Evolutionary conservation across 1,139 yeast species (phyloP), one percentile per base, ranked within the genome.

Genomic region (Blastobotrys petasosporus): DNA sequence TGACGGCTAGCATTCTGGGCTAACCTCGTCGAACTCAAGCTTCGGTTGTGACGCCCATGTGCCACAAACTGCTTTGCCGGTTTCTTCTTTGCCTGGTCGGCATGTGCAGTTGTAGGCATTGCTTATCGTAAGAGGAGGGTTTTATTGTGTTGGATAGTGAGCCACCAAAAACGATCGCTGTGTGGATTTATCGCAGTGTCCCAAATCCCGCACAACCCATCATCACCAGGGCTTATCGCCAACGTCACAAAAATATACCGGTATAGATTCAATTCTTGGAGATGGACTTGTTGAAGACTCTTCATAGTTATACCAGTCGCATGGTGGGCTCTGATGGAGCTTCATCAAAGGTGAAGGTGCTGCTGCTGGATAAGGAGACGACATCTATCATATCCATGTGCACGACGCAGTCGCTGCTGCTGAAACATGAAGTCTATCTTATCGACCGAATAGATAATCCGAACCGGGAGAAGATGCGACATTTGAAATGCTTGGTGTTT

Each of bases 361-460:
- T 92, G 33, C 71, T 92, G 38, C 73, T 94, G 47, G 99, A 92
- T 62, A 70, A 76, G 47, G 73, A 74, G 54, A 92, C 99, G 61
- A 85, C 94, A 12, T 75, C 88, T 0, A 79, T 88, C 28, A 79
- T 94, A 17, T 87, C 97, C 12, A 75, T 92, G 76, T 79, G 85
- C 54, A 79, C 94, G 37, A 84, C 96, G 2, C 98, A 94, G 64
- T 82, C 94, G 4, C 85, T 82, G 53, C 73, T 92, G 43, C 74
- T 92, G 41, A 80, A 83, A 53, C 79, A 85, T 55, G 95, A 90
- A 52, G 78, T 92, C 16, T 87, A 86, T 51, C 71, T 92, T 43
- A 80, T 88, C 40, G 97, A 88, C 62, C 75, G 78, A 23, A 62
- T 80, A 55, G 80, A 80, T 44, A 86, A 85, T 57, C 65, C 68